Conservation (phyloP, 2,329 filamentous ascomycete species). For the Trichoderma harzianum region DNA sequence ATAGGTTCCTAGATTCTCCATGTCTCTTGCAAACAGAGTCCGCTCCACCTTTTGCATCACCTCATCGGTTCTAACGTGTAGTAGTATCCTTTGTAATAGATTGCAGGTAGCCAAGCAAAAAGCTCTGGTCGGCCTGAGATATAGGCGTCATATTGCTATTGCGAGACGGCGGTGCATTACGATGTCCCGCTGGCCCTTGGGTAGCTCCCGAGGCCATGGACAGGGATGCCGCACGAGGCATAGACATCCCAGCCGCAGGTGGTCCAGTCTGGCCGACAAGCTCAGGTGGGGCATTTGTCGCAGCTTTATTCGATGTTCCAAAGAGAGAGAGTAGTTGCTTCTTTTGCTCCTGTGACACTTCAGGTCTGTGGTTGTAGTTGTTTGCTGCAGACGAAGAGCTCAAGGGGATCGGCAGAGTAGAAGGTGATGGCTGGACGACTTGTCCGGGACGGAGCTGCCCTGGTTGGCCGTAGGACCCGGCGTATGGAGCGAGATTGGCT, state of each 20-base stretch:
- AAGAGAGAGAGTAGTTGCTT: conserved; percentile 59
- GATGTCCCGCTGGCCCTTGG: conserved; percentile 23
- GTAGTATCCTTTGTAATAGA: conserved; percentile 43
- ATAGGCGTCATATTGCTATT: conserved; percentile 53
- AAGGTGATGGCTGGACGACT: conserved; percentile 22
- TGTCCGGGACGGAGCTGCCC: conserved; percentile 22
- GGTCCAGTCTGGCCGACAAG: background rate
- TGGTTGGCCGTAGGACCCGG: conserved; percentile 23
- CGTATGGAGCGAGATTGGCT: conserved; percentile 23
- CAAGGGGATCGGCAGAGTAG: conserved; percentile 15
- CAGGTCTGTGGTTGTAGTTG: conserved; percentile 22
- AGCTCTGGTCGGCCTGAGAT: conserved; percentile 69
- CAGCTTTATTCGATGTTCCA: conserved; percentile 40
- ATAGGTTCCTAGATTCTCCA: background rate
- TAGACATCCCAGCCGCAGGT: conserved; percentile 21
- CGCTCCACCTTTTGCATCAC: background rate
- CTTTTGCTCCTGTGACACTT: conserved; percentile 34
- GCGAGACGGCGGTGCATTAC: conserved; percentile 32
- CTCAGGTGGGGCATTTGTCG: background rate
- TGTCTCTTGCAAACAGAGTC: background rate
- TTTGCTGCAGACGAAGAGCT: background rate
- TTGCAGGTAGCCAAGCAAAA: conserved; percentile 72
- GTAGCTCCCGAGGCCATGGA: conserved; percentile 43
- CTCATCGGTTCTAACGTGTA: conserved; percentile 28
- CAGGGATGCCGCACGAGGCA: conserved; percentile 43